Evolutionary conservation across 306 rosid species (phyloP), one percentile per base, ranked within the genome.

Genomic region (Senna siamea): DNA sequence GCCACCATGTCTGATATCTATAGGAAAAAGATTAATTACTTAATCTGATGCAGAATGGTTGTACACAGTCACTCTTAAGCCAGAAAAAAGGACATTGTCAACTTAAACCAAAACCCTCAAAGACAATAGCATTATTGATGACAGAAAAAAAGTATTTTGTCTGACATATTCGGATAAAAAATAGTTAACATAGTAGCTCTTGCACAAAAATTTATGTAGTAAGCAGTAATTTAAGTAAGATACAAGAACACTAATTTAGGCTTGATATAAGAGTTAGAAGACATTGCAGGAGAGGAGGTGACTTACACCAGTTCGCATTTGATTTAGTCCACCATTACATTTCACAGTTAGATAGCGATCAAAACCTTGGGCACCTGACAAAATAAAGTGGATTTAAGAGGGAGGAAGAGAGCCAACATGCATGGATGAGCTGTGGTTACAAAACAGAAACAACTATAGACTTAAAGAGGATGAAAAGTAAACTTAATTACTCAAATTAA

Each of bases 241-340:
- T 35, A 64, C 38, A 77, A 7, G 54, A 52, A 28, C 35, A 37
- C 5, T 15, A 22, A 70, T 20, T 19, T 63, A 57, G 52, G 55
- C 59, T 73, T 41, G 60, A 56, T 32, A 35, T 38, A 26, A 37
- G 15, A 48, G 55, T 47, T 70, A 23, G 48, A 48, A n/a, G 60
- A 74, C 59, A 41, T 47, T 65, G 58, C 66, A 71, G 37, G 62
- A 81, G 63, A 65, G 59, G 68, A 55, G 70, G 55, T 28, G 60
- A 83, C 97, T 83, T 88, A 93, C 98, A 72, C 98, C 97, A 66
- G 98, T 91, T 62, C 98, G 97, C 98, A 93, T 90, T 80, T 93
- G 98, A 81, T 93, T 93, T 32, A 93, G 78, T 81, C 98, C 98
- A 30, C 98, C 98, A 57, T 93, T 90, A 83, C 95, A 85, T 83